Conservation (phyloP, 1,139 yeast genomes). For the Saccharomycopsis phalli region DNA sequence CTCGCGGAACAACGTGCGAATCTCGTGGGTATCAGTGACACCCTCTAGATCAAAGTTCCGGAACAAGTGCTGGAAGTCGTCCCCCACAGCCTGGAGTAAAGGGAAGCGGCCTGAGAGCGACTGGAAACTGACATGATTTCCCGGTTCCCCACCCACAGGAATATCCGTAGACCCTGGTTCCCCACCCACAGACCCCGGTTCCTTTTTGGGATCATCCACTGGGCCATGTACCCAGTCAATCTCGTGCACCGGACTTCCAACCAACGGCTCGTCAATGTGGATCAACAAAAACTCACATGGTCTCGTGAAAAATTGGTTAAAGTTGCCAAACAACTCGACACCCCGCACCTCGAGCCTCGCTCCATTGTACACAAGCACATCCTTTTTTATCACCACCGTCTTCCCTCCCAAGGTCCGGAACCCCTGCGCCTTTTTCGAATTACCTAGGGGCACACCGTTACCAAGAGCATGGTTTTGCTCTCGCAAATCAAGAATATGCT, state of each 20-base stretch:
- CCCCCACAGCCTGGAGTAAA: conserved; percentile 26
- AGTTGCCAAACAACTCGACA: conserved; percentile 23
- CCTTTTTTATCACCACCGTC: conserved; percentile 10
- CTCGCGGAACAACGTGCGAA: conserved; percentile 29
- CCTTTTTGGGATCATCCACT: too few relatives aligned
- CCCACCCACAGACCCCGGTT: not conserved
- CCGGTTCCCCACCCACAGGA: too few relatives aligned
- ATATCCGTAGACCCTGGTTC: not conserved
- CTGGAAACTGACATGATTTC: conserved; percentile 1
- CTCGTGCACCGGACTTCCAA: conserved; percentile 30
- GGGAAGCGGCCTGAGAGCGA: conserved; percentile 13
- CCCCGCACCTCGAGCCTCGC: conserved; percentile 10
- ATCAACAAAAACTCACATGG: conserved; percentile 37
- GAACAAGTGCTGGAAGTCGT: conserved; percentile 25
- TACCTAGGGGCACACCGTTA: conserved; percentile 10
- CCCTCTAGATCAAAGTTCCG: conserved; percentile 29
- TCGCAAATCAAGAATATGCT: conserved; percentile 45
- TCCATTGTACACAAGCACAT: conserved; percentile 8
- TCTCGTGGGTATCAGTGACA: conserved; percentile 27
- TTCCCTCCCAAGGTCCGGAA: conserved; percentile 9
- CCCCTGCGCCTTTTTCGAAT: conserved; percentile 9
- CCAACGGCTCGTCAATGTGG: conserved; percentile 42
- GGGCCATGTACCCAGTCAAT: too few relatives aligned
- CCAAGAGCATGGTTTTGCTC: conserved; percentile 19
- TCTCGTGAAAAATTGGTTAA: conserved; percentile 33